Evolutionary conservation across 345 rosid species (phyloP).

Genomic region (Odontarrhena argentea): DNA sequence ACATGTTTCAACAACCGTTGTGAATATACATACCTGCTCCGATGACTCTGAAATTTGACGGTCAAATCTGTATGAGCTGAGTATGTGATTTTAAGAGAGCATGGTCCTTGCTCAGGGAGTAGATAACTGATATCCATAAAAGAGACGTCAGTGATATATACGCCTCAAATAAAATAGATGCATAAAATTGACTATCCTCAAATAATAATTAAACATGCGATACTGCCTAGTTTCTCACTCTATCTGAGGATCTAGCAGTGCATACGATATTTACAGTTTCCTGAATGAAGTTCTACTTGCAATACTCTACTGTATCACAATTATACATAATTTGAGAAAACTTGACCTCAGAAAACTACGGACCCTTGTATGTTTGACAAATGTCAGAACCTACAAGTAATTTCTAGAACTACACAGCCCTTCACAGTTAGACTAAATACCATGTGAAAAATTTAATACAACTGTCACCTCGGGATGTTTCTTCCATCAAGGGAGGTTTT

Average conservation of each 20-base stretch:
- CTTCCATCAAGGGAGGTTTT: conserved; percentile 91
- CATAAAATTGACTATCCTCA: neutral
- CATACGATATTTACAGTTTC: neutral
- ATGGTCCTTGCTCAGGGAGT: conserved; percentile 73
- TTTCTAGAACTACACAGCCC: conserved; percentile 39
- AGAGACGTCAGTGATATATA: conserved; percentile 27
- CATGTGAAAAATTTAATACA: conserved; percentile 61
- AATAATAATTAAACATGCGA: neutral
- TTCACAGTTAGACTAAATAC: conserved; percentile 60
- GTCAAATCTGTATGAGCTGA: conserved; percentile 99
- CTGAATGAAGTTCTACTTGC: neutral
- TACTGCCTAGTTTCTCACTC: neutral
- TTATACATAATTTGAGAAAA: conserved; percentile 6
- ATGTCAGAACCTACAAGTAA: conserved; percentile 34
- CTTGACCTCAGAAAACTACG: conserved; percentile 1
- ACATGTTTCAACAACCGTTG: conserved; percentile 14
- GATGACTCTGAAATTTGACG: conserved; percentile 95
- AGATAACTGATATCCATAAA: conserved; percentile 64
- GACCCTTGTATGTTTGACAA: conserved; percentile 16
- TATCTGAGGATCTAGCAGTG: conserved; percentile 11
- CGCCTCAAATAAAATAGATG: conserved; percentile 13
- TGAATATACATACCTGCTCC: conserved; percentile 73
- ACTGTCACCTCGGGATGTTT: conserved; percentile 97
- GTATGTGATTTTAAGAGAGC: conserved; percentile 89
- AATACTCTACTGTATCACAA: conserved; percentile 6